Evolutionary conservation across 352 stramenopile species (phyloP).

Genomic region (Phytophthora syringae): DNA sequence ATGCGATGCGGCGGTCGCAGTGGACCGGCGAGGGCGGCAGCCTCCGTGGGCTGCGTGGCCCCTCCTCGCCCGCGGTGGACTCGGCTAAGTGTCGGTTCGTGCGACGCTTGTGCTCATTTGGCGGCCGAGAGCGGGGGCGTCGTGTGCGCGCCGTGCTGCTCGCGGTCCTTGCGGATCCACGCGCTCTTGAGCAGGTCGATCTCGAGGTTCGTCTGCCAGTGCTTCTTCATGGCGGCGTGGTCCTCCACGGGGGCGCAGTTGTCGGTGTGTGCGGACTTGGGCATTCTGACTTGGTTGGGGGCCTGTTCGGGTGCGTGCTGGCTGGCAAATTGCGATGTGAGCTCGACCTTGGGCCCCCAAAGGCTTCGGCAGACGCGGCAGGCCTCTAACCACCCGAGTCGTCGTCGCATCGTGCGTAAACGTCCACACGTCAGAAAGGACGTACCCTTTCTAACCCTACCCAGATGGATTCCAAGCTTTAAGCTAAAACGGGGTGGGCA

Average conservation of each 20-base stretch:
- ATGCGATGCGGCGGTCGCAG: not conserved
- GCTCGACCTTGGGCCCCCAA: not conserved
- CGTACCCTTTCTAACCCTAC: slow-evolving; percentile 30
- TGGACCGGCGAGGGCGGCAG: not conserved
- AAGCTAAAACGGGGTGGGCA: slow-evolving; percentile 26
- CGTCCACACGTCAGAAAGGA: slow-evolving; percentile 42
- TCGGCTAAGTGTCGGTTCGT: too few species aligned
- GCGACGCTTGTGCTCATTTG: too few species aligned
- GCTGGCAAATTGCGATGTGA: slow-evolving; percentile 47
- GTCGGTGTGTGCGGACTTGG: slow-evolving; percentile 36
- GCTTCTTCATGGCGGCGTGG: slow-evolving; percentile 62
- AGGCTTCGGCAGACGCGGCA: slow-evolving; percentile 20
- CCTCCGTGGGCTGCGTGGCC: not conserved
- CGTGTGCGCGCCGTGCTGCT: slow-evolving; percentile 44
- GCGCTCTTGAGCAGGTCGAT: slow-evolving; percentile 69
- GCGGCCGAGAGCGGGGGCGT: slow-evolving; percentile 37
- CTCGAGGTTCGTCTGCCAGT: slow-evolving; percentile 71
- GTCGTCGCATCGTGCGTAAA: slow-evolving; percentile 39
- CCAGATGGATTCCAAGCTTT: slow-evolving; percentile 37
- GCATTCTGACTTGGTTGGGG: slow-evolving; percentile 26
- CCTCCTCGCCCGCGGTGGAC: too few species aligned
- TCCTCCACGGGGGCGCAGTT: slow-evolving; percentile 33
- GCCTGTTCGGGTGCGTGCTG: not conserved
- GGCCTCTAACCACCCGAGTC: slow-evolving; percentile 29
- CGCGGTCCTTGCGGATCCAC: slow-evolving; percentile 66